Evolutionary conservation across 2,329 filamentous ascomycete species (phyloP), one percentile per base, ranked within the genome.

Genomic region (Leptographium galeiforme): DNA sequence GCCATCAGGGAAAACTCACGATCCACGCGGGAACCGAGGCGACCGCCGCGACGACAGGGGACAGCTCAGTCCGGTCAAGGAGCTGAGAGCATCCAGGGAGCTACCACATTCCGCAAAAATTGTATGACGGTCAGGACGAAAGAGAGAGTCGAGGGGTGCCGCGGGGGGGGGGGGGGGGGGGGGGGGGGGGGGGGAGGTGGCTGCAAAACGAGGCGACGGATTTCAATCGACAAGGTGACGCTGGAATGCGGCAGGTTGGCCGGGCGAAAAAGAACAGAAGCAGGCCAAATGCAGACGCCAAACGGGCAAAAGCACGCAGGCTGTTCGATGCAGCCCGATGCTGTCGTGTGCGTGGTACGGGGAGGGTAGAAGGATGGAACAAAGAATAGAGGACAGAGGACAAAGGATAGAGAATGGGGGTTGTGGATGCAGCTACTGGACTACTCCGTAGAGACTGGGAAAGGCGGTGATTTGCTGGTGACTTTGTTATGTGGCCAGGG

Each of bases 41-140:
- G 38, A 36, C 48, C 38, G 39, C 40, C 19, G 25, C 34, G 45
- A 25, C 44, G 25, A 52, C 19, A 18, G 33, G 44, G 55, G 36
- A 51, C 55, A 51, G 56, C 59, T 58, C 59, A 79, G 77, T 79
- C 77, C 77, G 69, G 71, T 72, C 68, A 76, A 70, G 77, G 76
- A 78, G 72, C 75, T 78, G 76, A 78, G 75, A 67, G 66, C 69
- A 70, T 69, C 67, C 68, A 70, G 67, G 65, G 64, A 67, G 69
- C 73, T 79, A 79, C 76, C 75, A 73, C 77, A 80, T 80, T 74
- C 73, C 76, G 74, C 54, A 33, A 16, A 41, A 49, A 43, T 40
- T 7, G 13, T 10, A 10, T 18, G 25, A 12, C 41, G 10, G 19
- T 13, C 41, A 25, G 11, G 41, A 44, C 19, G 12, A 25, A 25